Evolutionary conservation across 345 rosid species (phyloP), one percentile per base, ranked within the genome.

Genomic region (Gossypium longicalyx): DNA sequence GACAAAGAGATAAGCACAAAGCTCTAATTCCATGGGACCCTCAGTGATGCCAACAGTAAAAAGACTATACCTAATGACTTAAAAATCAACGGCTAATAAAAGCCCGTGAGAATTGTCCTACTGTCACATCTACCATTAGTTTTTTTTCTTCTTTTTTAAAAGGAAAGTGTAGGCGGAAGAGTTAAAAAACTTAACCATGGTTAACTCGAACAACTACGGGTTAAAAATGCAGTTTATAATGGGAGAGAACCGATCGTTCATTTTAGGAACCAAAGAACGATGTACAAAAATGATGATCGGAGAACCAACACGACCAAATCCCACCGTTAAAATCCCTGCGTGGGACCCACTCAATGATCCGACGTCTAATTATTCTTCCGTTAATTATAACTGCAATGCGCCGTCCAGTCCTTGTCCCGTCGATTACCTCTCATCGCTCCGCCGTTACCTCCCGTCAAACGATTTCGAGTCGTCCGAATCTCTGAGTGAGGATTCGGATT

Each of bases 361-460:
- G 23, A 73, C 84, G 67, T 70, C 77, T n/a, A 82, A 79, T 13
- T 71, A 75, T 47, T 72, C 85, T 4, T 77, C 83, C 38, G 70
- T 63, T 13, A 72, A 59, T 71, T 25, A 76, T 12, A 75, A 81
- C 77, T 80, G 82, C 59, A 81, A 77, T 69, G 82, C 66, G 1
- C 22, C 79, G 44, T 61, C 13, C 51, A 67, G 81, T 53, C 82
- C 89, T 9, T 76, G 80, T 3, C 74, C 77, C 44, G 73, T 83
- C 48, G 91, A 89, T 49, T 85, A 89, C 15, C 77, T 89, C 22
- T 63, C 86, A 7, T 82, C 93, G 17, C 84, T 92, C 67, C 83
- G 74, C 78, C 91, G 91, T 54, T 89, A 76, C 83, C 90, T 92
- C 7, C 93, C 93, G 51, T 92, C 97, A 0, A 92, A 88, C 74